Percentiles rank a stretch among this genome's conserved stretches.
Conservation (phyloP, 2,329 filamentous ascomycete genomes). For the Pseudopyrenochaeta lycopersici region DNA sequence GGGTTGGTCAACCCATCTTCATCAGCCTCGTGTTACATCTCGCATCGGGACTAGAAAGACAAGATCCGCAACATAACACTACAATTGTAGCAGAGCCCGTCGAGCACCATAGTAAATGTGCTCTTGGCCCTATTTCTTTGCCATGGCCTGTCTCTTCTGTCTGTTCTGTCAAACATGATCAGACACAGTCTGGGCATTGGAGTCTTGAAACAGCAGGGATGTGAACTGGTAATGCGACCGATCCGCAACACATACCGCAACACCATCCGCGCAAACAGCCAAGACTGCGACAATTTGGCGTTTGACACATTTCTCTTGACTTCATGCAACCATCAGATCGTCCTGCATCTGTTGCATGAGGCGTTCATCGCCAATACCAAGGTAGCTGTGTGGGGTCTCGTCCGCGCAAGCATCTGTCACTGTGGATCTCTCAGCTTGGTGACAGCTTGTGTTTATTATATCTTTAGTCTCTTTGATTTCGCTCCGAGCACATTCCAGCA, state of each 20-base stretch:
- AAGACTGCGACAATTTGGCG: conserved; percentile 13
- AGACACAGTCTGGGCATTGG: neutral
- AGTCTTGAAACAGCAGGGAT: conserved; percentile 2
- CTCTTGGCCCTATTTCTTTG: neutral
- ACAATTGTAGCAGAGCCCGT: too few relatives aligned
- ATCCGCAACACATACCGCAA: conserved; percentile 18
- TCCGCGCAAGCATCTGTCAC: conserved; percentile 15
- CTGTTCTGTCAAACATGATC: neutral
- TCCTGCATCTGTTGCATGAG: conserved; percentile 25
- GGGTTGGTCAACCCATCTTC: too few relatives aligned
- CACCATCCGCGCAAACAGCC: conserved; percentile 13
- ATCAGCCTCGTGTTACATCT: too few relatives aligned
- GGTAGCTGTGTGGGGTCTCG: conserved; percentile 2
- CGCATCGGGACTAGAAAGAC: too few relatives aligned
- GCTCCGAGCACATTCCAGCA: neutral
- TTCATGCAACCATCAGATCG: conserved; percentile 4
- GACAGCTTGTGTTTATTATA: neutral
- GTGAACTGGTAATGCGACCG: conserved; percentile 17
- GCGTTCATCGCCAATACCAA: conserved; percentile 11
- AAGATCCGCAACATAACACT: too few relatives aligned
- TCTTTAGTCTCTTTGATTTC: neutral
- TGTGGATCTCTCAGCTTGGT: neutral
- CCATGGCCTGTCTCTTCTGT: neutral
- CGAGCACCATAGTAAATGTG: too few relatives aligned
- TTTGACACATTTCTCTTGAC: conserved; percentile 12